Conservation (phyloP, 108 stramenopile genomes). For the Nitzschia putrida region DNA sequence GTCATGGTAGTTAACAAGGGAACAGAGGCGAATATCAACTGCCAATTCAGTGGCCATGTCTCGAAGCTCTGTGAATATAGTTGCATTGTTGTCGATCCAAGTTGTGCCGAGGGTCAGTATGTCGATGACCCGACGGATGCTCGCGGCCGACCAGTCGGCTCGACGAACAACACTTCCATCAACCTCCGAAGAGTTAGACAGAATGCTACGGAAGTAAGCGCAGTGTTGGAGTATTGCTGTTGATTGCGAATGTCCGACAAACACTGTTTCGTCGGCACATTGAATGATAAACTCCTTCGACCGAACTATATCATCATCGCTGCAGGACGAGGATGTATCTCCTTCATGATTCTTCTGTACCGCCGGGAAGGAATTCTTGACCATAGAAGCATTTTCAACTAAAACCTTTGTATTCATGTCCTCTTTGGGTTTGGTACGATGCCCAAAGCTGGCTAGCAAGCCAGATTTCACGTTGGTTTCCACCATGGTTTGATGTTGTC, state of each 20-base stretch:
- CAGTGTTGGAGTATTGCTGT: constrained; percentile 16
- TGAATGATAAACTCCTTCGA: constrained; percentile 26
- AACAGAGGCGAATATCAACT: constrained; percentile 22
- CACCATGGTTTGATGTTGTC: too few species aligned
- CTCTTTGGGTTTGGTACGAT: too few species aligned
- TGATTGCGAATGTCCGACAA: constrained; percentile 16
- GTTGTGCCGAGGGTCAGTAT: constrained; percentile 18
- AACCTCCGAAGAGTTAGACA: not conserved
- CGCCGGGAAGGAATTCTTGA: too few species aligned
- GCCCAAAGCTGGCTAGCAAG: too few species aligned
- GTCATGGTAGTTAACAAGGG: constrained; percentile 32
- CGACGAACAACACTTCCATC: constrained; percentile 8
- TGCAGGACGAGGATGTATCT: not conserved
- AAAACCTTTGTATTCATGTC: too few species aligned
- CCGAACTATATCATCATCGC: not conserved
- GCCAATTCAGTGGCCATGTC: constrained; percentile 16
- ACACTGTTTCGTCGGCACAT: constrained; percentile 25
- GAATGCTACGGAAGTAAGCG: not conserved
- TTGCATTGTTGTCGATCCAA: constrained; percentile 32
- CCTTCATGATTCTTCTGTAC: not conserved
- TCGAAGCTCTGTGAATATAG: constrained; percentile 9
- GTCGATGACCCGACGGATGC: constrained; percentile 27
- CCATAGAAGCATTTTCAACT: too few species aligned
- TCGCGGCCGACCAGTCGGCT: constrained; percentile 18
- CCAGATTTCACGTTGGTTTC: too few species aligned